Evolutionary conservation across 2,329 filamentous ascomycete species (phyloP).

Genomic region (Tolypocladium amazonense): DNA sequence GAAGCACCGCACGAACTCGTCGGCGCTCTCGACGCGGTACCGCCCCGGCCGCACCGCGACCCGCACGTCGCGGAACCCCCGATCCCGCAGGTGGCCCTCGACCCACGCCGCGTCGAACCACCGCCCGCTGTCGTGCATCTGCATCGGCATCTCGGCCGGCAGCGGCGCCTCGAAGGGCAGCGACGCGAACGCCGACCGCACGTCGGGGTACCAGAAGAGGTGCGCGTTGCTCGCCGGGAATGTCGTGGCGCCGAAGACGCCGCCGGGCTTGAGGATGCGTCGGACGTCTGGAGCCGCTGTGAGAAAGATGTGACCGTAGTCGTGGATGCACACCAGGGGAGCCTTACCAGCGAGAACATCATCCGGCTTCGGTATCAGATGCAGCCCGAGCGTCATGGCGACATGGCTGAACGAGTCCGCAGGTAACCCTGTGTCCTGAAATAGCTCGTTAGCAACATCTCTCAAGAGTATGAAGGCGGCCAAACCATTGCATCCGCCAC

Average conservation of each 20-base stretch:
- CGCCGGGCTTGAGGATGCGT: conserved; percentile 27
- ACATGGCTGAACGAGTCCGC: conserved; percentile 31
- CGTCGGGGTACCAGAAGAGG: conserved; percentile 24
- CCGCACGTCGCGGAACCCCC: conserved; percentile 27
- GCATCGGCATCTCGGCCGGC: conserved; percentile 22
- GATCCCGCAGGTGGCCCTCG: conserved; percentile 18
- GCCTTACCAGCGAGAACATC: conserved; percentile 16
- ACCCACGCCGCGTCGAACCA: conserved; percentile 31
- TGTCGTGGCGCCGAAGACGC: conserved; percentile 25
- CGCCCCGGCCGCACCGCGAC: conserved; percentile 19
- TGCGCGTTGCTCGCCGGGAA: conserved; percentile 21
- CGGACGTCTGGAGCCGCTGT: conserved; percentile 19
- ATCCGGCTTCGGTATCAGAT: conserved; percentile 31
- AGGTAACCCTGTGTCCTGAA: conserved; percentile 27
- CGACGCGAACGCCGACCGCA: conserved; percentile 26
- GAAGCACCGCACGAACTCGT: conserved; percentile 23
- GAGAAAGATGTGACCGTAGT: not conserved
- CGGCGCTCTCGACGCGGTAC: conserved; percentile 19
- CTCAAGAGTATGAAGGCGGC: not conserved
- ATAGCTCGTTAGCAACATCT: not conserved
- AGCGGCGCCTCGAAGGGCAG: conserved; percentile 29
- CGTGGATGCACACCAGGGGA: not conserved
- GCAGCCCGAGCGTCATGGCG: conserved; percentile 35
- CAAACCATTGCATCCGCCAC: conserved; percentile 35
- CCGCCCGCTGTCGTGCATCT: conserved; percentile 25